A percentile compares a stretch with the other conserved stretches of the same genome.
Evolutionary conservation across 108 stramenopile species (phyloP).

Genomic region (Skeletonema marinoi): DNA sequence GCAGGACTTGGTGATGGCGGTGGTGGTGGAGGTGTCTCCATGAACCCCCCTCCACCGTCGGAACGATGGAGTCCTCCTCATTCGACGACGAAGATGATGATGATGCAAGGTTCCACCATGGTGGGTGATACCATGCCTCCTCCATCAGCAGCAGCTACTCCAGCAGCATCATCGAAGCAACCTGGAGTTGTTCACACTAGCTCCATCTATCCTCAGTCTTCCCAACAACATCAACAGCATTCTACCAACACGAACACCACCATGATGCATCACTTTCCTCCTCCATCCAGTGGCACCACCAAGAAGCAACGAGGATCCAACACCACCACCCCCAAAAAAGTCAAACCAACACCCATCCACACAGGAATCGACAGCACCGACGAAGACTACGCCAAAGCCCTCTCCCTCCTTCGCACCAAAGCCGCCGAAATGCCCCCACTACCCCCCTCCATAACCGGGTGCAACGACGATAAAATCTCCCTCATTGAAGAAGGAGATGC

Average conservation of each 20-base stretch:
- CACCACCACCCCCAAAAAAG: not conserved
- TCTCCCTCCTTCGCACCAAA: conserved; percentile 11
- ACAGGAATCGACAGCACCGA: conserved; percentile 22
- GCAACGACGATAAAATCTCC: conserved; percentile 4
- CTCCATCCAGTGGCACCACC: not conserved
- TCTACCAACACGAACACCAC: too few species aligned
- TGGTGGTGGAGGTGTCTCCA: not conserved
- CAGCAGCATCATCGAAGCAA: too few species aligned
- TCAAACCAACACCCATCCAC: conserved; percentile 25
- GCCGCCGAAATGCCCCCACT: conserved; percentile 6
- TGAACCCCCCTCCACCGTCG: not conserved
- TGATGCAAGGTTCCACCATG: not conserved
- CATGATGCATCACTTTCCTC: conserved; percentile 5
- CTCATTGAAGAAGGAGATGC: conserved; percentile 26
- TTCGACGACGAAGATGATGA: not conserved
- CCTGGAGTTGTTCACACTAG: not conserved
- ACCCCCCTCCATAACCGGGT: conserved; percentile 11
- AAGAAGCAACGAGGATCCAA: not conserved
- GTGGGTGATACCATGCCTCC: not conserved
- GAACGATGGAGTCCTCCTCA: too few species aligned
- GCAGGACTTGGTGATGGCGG: not conserved
- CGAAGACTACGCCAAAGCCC: conserved; percentile 25
- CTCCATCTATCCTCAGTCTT: not conserved
- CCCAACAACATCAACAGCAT: not conserved
- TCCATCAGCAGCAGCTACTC: too few species aligned